Evolutionary conservation across 805 yeast genomes (phyloP).

Genomic region (Vanderwaltozyma yarrowii): DNA sequence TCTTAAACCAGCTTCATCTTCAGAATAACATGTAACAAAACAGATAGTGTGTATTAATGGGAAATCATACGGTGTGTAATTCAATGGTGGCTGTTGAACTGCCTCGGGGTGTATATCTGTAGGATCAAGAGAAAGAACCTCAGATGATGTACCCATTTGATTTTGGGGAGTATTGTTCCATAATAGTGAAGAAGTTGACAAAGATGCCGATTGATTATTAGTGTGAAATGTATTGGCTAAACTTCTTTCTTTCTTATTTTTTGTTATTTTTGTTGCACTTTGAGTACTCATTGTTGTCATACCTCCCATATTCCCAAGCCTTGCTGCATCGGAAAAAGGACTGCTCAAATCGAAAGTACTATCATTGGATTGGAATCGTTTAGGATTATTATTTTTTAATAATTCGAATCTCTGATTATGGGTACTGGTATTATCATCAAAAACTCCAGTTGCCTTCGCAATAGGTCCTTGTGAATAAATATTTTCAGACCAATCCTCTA

Average conservation of each 20-base stretch:
- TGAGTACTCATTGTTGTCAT: conserved; percentile 59
- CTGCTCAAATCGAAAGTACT: neutral
- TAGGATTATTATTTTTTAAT: conserved; percentile 20
- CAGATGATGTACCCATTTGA: conserved; percentile 5
- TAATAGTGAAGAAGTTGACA: conserved; percentile 10
- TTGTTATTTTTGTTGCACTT: conserved; percentile 29
- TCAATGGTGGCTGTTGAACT: conserved; percentile 85
- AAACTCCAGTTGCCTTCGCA: neutral
- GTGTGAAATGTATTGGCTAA: conserved; percentile 2
- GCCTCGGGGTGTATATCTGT: conserved; percentile 63
- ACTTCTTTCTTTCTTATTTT: neutral
- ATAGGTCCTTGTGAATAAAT: conserved; percentile 42
- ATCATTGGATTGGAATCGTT: neutral
- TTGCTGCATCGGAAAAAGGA: neutral
- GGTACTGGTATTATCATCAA: conserved; percentile 1
- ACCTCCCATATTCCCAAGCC: conserved; percentile 8
- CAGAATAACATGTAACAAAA: conserved; percentile 90
- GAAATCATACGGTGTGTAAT: conserved; percentile 75
- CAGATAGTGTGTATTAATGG: conserved; percentile 69
- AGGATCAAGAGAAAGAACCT: conserved; percentile 41
- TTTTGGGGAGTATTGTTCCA: conserved; percentile 7
- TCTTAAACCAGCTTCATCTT: conserved; percentile 76
- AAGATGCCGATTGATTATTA: conserved; percentile 6
- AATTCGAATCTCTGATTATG: conserved; percentile 25
- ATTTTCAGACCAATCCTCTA: conserved; percentile 82